These are phyloP conservation scores for Amaranthus tricolor DNA, from an alignment of 179 eudicot species.

Conservation along the genomic window DNA sequence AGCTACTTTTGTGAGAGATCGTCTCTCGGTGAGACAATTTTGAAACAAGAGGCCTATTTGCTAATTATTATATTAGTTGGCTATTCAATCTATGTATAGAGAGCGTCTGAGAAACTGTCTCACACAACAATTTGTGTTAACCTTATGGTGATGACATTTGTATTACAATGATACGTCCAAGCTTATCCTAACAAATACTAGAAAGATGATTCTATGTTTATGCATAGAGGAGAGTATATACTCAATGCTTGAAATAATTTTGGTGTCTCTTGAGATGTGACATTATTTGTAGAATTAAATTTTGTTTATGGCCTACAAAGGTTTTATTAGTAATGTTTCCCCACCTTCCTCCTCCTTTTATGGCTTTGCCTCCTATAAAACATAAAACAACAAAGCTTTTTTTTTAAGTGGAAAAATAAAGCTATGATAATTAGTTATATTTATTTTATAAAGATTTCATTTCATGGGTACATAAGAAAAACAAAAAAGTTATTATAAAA, in stretches of 20 bases:
- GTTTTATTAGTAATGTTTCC: slow-evolving; percentile 17
- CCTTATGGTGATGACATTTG: no score
- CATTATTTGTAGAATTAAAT: neutral
- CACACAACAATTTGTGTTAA: no score
- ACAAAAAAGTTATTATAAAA: neutral
- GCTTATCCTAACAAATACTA: no score
- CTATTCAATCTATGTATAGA: no score
- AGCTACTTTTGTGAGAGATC: no score
- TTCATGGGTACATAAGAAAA: slow-evolving; percentile 13
- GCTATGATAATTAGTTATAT: slow-evolving; percentile 13
- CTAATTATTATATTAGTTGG: no score
- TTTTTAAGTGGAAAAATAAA: neutral
- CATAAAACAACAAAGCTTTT: slow-evolving; percentile 9
- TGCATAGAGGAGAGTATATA: neutral
- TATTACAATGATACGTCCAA: no score
- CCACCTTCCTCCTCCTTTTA: slow-evolving; percentile 15
- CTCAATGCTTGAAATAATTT: neutral
- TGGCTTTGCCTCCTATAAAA: slow-evolving; percentile 26
- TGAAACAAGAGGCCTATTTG: no score
- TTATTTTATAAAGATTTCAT: slow-evolving; percentile 1
- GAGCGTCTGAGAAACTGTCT: no score
- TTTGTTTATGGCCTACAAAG: slow-evolving; percentile 14
- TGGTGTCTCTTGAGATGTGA: slow-evolving; percentile 5
- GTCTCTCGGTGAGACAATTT: no score
- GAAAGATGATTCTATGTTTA: no score